These are phyloP conservation scores for Alternaria triticimaculans DNA, from an alignment of 2,329 filamentous ascomycete species.

Conservation along the genomic window DNA sequence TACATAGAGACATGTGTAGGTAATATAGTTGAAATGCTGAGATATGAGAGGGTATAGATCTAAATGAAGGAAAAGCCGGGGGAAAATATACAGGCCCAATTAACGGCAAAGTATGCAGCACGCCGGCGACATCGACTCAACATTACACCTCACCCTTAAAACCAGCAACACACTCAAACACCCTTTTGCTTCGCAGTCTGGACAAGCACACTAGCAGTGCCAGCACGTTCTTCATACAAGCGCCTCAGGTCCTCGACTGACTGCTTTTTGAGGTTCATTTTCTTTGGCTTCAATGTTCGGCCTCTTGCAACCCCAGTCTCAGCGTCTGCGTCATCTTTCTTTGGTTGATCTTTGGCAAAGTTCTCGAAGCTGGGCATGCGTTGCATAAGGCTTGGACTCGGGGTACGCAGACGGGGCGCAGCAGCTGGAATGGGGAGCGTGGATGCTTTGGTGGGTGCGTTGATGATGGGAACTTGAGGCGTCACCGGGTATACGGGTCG, in stretches of 20 bases:
- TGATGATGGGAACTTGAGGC: conserved; percentile 28
- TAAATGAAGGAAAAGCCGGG: neutral
- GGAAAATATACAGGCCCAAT: neutral
- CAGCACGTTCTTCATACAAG: conserved; percentile 57
- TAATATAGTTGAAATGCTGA: neutral
- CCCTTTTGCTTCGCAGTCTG: conserved; percentile 17
- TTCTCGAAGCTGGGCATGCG: conserved; percentile 56
- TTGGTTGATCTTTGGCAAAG: conserved; percentile 15
- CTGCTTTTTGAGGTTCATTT: conserved; percentile 53
- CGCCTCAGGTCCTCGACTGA: conserved; percentile 56
- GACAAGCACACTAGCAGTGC: conserved; percentile 45
- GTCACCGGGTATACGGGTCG: conserved; percentile 42
- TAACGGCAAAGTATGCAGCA: neutral
- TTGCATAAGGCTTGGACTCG: conserved; percentile 53
- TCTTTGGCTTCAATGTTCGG: conserved; percentile 37
- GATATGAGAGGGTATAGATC: neutral
- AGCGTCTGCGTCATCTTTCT: conserved; percentile 14
- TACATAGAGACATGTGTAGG: neutral
- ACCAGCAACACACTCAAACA: neutral
- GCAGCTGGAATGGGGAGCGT: conserved; percentile 37
- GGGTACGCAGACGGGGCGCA: conserved; percentile 37
- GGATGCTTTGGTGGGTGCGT: conserved; percentile 36
- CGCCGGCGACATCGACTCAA: neutral
- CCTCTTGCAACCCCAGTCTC: conserved; percentile 14
- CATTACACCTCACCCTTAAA: neutral